Evolutionary conservation across 495 filamentous ascomycete genomes (phyloP).

Genomic region (Aspergillus homomorphus): DNA sequence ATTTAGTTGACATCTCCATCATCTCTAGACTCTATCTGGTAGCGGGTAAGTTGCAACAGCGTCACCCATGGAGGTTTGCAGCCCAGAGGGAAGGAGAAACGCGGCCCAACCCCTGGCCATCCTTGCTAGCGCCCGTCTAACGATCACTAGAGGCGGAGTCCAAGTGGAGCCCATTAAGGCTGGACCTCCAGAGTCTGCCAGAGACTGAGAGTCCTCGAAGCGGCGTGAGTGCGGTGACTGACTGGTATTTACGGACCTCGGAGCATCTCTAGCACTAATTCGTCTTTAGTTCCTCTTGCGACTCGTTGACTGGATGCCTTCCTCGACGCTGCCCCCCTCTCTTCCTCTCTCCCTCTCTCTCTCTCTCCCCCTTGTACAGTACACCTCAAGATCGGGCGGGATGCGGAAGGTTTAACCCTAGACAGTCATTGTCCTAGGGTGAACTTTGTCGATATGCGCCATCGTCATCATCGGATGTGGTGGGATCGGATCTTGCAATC

Average conservation of each 20-base stretch:
- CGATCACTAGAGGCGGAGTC: conserved; percentile 23
- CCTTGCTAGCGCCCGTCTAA: conserved; percentile 19
- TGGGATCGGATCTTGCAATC: not conserved
- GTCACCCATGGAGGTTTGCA: not conserved
- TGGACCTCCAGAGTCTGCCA: conserved; percentile 13
- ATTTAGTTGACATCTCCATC: too few species aligned
- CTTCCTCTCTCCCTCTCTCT: too few species aligned
- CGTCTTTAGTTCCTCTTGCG: not conserved
- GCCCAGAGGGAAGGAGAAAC: conserved; percentile 4
- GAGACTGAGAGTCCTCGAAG: conserved; percentile 9
- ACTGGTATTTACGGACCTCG: not conserved
- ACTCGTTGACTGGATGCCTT: conserved; percentile 7
- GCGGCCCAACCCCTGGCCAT: conserved; percentile 24
- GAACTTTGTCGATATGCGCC: not conserved
- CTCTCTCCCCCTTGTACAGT: too few species aligned
- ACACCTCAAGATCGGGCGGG: conserved; percentile 1
- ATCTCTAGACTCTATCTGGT: not conserved
- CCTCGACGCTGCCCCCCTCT: conserved; percentile 6
- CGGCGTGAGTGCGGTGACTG: conserved; percentile 11
- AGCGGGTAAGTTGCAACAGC: not conserved
- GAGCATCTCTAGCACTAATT: not conserved
- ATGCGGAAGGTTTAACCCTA: conserved; percentile 1
- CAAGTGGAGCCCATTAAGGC: conserved; percentile 25
- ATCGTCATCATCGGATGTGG: not conserved
- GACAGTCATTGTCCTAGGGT: conserved; percentile 1